phyloP scores from a whole-genome alignment of 2,329 filamentous ascomycete species.

The Trichoderma sp. region DNA sequence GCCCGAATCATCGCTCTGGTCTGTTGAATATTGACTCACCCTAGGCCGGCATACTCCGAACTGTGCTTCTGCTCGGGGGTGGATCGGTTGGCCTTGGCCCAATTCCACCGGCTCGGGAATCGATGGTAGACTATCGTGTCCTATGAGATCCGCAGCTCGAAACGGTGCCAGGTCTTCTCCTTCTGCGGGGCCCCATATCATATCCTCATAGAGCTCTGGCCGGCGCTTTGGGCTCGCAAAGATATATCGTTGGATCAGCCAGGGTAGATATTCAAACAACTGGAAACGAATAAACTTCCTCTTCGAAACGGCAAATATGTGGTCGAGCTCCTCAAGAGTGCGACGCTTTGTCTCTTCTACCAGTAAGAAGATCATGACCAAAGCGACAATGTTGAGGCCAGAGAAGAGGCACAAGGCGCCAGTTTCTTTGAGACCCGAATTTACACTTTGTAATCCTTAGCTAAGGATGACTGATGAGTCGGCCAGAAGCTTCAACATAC shows the following conservation, averaged over 20 bases:
- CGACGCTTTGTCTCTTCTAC: conserved; percentile 42
- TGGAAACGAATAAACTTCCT: conserved; percentile 39
- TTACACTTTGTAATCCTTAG: conserved; percentile 22
- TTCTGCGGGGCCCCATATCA: conserved; percentile 30
- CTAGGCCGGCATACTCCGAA: background rate
- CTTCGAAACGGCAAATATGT: conserved; percentile 39
- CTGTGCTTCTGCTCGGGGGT: background rate
- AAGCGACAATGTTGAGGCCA: conserved; percentile 45
- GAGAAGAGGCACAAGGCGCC: conserved; percentile 46
- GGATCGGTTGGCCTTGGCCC: background rate
- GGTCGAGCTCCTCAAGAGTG: conserved; percentile 40
- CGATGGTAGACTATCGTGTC: background rate
- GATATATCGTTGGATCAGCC: conserved; percentile 31
- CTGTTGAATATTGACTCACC: background rate
- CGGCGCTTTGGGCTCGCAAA: conserved; percentile 23
- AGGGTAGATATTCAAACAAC: conserved; percentile 34
- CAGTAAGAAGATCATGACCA: conserved; percentile 44
- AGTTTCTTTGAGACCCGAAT: conserved; percentile 26
- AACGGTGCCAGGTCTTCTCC: conserved; percentile 1
- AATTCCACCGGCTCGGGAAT: conserved; percentile 13
- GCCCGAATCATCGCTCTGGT: background rate
- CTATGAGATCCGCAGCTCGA: background rate
- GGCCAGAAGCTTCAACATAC: conserved; percentile 6
- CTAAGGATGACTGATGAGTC: background rate
- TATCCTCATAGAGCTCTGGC: conserved; percentile 35